A percentile compares a stretch with the other conserved stretches of the same genome.
Evolutionary conservation across 148 eudicot species (phyloP).

Genomic region (Chenopodium berlandieri): DNA sequence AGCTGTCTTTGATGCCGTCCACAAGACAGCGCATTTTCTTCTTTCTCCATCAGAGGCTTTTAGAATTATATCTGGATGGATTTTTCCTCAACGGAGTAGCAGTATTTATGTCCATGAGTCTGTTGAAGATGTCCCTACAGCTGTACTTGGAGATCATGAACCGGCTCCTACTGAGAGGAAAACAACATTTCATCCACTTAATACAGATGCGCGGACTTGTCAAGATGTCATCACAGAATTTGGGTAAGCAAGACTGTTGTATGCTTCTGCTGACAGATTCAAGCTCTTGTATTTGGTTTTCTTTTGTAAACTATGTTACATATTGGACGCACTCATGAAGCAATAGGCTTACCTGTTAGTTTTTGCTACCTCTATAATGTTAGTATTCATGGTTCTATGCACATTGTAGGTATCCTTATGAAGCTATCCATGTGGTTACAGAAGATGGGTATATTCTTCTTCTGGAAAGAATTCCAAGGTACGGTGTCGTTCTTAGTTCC

Average conservation of each 20-base stretch:
- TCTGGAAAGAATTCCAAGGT: conserved; percentile 98
- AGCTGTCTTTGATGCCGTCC: conserved; percentile 70
- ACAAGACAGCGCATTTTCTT: conserved; percentile 71
- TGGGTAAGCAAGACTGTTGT: conserved; percentile 53
- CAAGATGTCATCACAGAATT: conserved; percentile 94
- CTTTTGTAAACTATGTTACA: not conserved
- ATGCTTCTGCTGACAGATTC: not conserved
- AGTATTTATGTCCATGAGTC: conserved; percentile 28
- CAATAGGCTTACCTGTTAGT: not conserved
- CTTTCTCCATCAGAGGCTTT: conserved; percentile 69
- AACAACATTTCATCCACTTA: conserved; percentile 51
- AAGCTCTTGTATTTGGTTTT: not conserved
- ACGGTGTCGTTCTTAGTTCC: not conserved
- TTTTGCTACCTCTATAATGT: not conserved
- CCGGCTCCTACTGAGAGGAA: conserved; percentile 62
- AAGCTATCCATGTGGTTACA: conserved; percentile 88
- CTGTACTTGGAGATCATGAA: conserved; percentile 66
- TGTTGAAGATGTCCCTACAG: conserved; percentile 44
- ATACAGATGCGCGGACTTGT: conserved; percentile 98
- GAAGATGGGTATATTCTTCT: conserved; percentile 90
- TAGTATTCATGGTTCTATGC: conserved; percentile 10
- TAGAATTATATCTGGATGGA: conserved; percentile 47
- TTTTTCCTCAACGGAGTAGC: conserved; percentile 33
- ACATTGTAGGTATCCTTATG: conserved; percentile 82
- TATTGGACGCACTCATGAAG: not conserved